A percentile compares a stretch with the other conserved stretches of the same genome.
Conservation (phyloP, 441 rosid genomes). For the Bocquillonia castaneifolia region DNA sequence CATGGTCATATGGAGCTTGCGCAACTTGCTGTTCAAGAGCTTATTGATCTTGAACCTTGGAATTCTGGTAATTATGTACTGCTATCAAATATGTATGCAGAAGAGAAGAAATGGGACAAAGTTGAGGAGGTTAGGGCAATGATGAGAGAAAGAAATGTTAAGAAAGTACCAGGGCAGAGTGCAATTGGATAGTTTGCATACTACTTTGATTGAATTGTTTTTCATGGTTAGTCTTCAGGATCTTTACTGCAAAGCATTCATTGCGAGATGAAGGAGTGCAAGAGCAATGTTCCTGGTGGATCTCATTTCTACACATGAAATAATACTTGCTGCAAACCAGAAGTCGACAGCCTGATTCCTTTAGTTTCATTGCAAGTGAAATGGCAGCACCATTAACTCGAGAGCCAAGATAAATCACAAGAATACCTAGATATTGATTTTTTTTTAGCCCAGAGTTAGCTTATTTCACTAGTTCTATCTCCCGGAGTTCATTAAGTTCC, state of each 20-base stretch:
- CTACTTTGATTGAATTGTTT: neutral
- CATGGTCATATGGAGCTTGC: constrained; percentile 62
- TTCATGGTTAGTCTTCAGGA: neutral
- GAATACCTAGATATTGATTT: neutral
- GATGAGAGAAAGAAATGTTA: constrained; percentile 48
- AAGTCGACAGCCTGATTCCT: neutral
- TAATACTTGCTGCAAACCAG: neutral
- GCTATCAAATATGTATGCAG: constrained; percentile 70
- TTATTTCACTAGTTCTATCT: neutral
- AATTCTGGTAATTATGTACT: constrained; percentile 74
- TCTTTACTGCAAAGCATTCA: neutral
- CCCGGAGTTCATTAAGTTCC: neutral
- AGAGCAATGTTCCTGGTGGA: neutral
- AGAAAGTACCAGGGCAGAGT: constrained; percentile 55
- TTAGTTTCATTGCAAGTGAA: neutral
- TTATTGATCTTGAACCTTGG: constrained; percentile 55
- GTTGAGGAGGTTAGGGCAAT: constrained; percentile 52
- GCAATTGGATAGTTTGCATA: constrained; percentile 14
- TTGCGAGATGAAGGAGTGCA: neutral
- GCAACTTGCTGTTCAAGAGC: constrained; percentile 54
- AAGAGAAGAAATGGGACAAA: constrained; percentile 65
- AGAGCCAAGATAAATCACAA: neutral
- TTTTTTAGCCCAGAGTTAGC: neutral
- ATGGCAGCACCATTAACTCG: neutral
- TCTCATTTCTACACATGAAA: neutral